Base-by-base conservation (phyloP, 176 grass and related monocot species). In the Themeda triandra region DNA sequence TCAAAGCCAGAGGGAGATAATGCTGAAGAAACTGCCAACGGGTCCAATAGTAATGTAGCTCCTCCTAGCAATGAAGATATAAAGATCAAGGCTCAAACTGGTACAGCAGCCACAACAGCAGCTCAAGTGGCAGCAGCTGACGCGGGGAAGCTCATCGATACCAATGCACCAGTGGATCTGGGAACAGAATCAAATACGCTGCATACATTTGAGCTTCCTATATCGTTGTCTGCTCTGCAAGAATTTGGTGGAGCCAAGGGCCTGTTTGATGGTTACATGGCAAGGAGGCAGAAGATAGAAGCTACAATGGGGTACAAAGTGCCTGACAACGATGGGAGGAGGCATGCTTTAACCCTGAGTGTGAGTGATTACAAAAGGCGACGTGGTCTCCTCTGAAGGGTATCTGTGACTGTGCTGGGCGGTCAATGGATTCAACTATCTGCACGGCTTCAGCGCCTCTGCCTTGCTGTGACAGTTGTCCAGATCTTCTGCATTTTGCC, bases 71-170 rank as follows among this genome's bases (percentile, higher is more conserved):
- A 78, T 31, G 86, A 80, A 86, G 87, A 84, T 71, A 64, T 24
- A n/a, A 92, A 87, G 73, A 83, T 48, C 56, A 78, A 48, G 10
- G 42, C 31, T 8, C 90, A 80, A 37, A 77, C 42, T 84, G 93
- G 93, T 75, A 82, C 83, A 30, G 83, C 80, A 27, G 92, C 84
- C 24, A 98, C 92, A 65, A 82, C 71, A 8, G 92, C 91, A 73
- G 96, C 96, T 44, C 81, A 92, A 69, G 77, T 93, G 54, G 96
- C 91, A 62, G 96, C 96, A 21, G 93, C 96, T 51, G 96, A 89
- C 31, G 96, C 91, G 0, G 96, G 96, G 45, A 98, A 98, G 81
- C 82, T 98, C 25, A 71, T 87, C 12, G 96, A 98, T 85, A 98
- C 96, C 13, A 98, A 85, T 69, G 93, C 96, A 37, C 92, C 92